A percentile compares a stretch with the other conserved stretches of the same genome.
Conservation (phyloP, 78 protist species). For the Diacronema lutheri region DNA sequence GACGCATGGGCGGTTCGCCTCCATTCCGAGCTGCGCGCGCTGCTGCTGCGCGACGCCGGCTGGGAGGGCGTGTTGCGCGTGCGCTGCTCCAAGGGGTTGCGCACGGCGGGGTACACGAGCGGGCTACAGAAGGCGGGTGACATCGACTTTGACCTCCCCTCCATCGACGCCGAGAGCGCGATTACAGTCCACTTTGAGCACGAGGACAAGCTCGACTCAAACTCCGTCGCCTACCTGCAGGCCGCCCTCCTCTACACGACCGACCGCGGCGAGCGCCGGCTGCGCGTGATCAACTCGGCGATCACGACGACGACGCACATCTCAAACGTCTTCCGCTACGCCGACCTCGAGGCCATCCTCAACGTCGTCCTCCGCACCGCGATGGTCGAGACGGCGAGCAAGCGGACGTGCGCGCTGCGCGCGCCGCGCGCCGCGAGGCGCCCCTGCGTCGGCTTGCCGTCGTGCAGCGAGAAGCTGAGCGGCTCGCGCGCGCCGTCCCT, state of each 20-base stretch:
- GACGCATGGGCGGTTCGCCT: slow-evolving; percentile 4
- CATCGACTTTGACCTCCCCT: background rate
- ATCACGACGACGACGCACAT: background rate
- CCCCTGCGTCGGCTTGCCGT: too few species aligned
- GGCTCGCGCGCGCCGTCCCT: too few species aligned
- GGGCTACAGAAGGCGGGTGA: background rate
- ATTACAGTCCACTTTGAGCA: background rate
- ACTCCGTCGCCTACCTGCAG: background rate
- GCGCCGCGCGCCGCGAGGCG: too few species aligned
- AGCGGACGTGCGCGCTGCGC: too few species aligned
- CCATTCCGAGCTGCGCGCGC: slow-evolving; percentile 38
- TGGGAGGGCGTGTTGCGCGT: slow-evolving; percentile 35
- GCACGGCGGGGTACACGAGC: slow-evolving; percentile 4
- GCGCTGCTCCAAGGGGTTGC: slow-evolving; percentile 24
- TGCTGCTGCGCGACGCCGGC: slow-evolving; percentile 15
- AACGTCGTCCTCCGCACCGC: background rate
- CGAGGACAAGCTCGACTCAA: slow-evolving; percentile 20
- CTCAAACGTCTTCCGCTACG: slow-evolving; percentile 23
- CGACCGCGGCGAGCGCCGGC: slow-evolving; percentile 24
- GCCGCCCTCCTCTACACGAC: slow-evolving; percentile 25
- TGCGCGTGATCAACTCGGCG: background rate
- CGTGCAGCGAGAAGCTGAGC: too few species aligned
- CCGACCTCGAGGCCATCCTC: slow-evolving; percentile 36
- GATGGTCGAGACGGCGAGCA: background rate
- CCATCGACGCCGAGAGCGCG: background rate